These are phyloP conservation scores for Taxillus chinensis DNA, from an alignment of 164 flowering plant genomes.

Conservation along the genomic window DNA sequence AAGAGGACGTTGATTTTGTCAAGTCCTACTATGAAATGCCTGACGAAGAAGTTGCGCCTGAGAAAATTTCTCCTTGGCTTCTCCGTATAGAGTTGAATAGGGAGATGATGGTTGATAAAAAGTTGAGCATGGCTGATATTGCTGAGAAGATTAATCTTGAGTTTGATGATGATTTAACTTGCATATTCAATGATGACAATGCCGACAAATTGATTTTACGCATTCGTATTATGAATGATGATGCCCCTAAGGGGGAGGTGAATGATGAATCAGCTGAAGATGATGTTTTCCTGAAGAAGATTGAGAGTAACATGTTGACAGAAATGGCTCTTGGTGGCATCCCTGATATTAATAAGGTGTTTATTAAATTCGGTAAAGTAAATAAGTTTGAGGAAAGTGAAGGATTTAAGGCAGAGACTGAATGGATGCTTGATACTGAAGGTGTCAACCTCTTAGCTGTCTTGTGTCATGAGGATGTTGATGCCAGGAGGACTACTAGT, in stretches of 20 bases:
- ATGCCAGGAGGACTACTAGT: conserved; percentile 85
- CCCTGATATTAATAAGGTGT: conserved; percentile 92
- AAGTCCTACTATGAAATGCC: conserved; percentile 98
- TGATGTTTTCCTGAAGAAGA: conserved; percentile 98
- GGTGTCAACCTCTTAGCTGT: conserved; percentile 97
- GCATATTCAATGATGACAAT: conserved; percentile 97
- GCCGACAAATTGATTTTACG: conserved; percentile 93
- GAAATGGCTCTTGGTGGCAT: conserved; percentile 98
- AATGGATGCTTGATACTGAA: conserved; percentile 99
- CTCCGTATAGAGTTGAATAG: conserved; percentile 94
- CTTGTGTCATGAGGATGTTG: conserved; percentile 90
- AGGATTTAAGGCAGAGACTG: conserved; percentile 73
- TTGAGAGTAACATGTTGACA: conserved; percentile 92
- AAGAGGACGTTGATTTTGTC: conserved; percentile 92
- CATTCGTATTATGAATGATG: conserved; percentile 97
- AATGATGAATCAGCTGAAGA: conserved; percentile 95
- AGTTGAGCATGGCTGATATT: conserved; percentile 94
- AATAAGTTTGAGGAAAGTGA: conserved; percentile 75
- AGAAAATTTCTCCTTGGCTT: conserved; percentile 96
- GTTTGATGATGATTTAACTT: conserved; percentile 88
- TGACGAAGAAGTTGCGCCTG: conserved; percentile 91
- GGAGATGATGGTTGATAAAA: conserved; percentile 99
- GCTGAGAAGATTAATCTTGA: conserved; percentile 94
- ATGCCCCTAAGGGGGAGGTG: conserved; percentile 83
- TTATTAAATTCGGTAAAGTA: conserved; percentile 65